These are phyloP conservation scores for Coemansia furcata DNA, from an alignment of 192 early-diverging fungal species.

Conservation along the genomic window DNA sequence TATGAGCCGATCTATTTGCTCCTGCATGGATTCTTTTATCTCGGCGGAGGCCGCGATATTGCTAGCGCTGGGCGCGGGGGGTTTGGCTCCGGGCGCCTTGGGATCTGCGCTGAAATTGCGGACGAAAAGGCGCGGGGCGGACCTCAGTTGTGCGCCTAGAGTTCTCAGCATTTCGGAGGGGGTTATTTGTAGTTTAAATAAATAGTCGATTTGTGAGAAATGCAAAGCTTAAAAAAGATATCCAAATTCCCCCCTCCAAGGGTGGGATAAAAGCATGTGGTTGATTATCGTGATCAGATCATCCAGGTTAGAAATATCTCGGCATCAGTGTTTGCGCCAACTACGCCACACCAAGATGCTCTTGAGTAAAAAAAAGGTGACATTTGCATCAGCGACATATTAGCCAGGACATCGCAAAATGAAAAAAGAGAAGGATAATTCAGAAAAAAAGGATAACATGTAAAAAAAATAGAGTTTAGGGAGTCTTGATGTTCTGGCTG, in stretches of 20 bases:
- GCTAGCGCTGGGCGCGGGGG: background rate
- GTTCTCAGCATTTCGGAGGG: slow-evolving; percentile 7
- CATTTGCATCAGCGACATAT: background rate
- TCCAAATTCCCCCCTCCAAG: no score
- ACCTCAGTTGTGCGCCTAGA: background rate
- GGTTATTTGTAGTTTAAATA: background rate
- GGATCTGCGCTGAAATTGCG: slow-evolving; percentile 8
- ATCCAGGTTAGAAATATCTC: background rate
- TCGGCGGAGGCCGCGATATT: background rate
- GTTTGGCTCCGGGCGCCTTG: background rate
- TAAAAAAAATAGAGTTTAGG: slow-evolving; percentile 23
- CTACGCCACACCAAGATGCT: no score
- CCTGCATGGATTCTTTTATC: slow-evolving; percentile 4
- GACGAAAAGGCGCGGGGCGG: background rate
- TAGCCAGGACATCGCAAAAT: background rate
- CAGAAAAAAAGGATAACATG: slow-evolving; percentile 1
- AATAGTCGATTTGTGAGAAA: background rate
- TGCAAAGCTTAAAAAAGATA: background rate
- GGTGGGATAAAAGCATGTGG: no score
- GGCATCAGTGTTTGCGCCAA: no score
- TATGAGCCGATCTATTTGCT: slow-evolving; percentile 11
- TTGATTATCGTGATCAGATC: background rate
- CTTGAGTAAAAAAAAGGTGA: background rate
- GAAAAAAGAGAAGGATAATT: background rate
- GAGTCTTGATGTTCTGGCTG: slow-evolving; percentile 74